Conservation (phyloP, 169 alveolate genomes). For the Plasmodium chabaudi region DNA sequence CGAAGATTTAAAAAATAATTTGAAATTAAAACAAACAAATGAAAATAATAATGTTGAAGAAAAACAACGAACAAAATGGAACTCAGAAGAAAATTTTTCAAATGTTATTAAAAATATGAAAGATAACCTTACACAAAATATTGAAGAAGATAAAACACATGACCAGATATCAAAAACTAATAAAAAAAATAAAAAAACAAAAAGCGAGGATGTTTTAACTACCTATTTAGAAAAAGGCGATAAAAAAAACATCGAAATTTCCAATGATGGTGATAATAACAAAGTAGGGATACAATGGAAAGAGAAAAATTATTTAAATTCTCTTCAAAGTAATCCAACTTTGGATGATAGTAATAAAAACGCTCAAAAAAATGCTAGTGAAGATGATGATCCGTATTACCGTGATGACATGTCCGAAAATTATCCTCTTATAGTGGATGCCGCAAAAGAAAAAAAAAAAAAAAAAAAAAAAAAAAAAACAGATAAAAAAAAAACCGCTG, state of each 20-base stretch:
- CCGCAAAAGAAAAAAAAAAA: slow-evolving; percentile 25
- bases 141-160: slow-evolving; percentile 3
- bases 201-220: slow-evolving; percentile 25
- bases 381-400: slow-evolving; percentile 25
- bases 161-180: neutral
- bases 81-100: slow-evolving; percentile 24
- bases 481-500: slow-evolving; percentile 21
- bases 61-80: slow-evolving; percentile 40
- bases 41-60: slow-evolving; percentile 14
- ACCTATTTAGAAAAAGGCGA: neutral
- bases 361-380: neutral
- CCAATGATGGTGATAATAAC: no score
- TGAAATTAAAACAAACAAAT: slow-evolving; percentile 12
- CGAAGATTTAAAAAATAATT: slow-evolving; percentile 11
- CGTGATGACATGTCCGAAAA: slow-evolving; percentile 40
- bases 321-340: slow-evolving; percentile 3
- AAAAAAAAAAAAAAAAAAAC: slow-evolving; percentile 46
- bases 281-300: neutral
- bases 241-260: neutral
- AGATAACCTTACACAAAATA: neutral
- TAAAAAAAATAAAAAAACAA: slow-evolving; percentile 40
- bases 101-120: slow-evolving; percentile 20
- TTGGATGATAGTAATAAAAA: neutral
- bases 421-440: slow-evolving; percentile 52
- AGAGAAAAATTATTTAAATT: slow-evolving; percentile 27